Percentiles rank a stretch among this genome's conserved stretches.
phyloP scores from a whole-genome alignment of 805 yeast species.

The Ogataea pignaliae region DNA sequence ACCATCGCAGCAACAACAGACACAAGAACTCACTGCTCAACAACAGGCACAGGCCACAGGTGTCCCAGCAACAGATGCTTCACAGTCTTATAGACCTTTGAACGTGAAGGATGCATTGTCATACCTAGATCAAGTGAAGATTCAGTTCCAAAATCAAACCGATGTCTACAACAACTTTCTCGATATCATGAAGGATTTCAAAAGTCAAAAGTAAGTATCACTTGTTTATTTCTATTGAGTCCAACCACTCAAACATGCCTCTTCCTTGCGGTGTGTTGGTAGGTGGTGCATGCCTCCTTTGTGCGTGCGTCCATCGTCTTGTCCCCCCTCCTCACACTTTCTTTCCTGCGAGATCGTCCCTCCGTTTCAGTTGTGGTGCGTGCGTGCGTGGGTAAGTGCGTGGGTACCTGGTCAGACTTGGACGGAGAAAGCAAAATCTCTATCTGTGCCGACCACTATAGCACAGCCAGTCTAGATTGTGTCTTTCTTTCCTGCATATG shows the following conservation, averaged over 20 bases:
- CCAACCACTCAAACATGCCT: too few relatives aligned
- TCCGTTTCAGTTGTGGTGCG: too few relatives aligned
- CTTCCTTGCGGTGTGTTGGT: too few relatives aligned
- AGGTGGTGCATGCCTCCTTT: too few relatives aligned
- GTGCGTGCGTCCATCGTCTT: background rate
- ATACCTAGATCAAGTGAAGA: conserved; percentile 91
- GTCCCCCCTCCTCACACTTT: conserved; percentile 2
- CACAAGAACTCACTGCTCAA: conserved; percentile 7
- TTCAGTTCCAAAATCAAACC: conserved; percentile 86
- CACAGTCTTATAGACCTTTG: conserved; percentile 61
- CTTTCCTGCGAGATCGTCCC: background rate
- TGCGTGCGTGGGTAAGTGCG: background rate
- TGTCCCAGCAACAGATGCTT: conserved; percentile 22
- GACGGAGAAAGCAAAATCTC: too few relatives aligned
- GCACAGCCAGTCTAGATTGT: too few relatives aligned
- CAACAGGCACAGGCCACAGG: conserved; percentile 26
- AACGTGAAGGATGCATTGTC: conserved; percentile 96
- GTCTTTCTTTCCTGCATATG: too few relatives aligned
- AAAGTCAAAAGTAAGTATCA: conserved; percentile 68
- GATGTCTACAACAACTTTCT: conserved; percentile 94
- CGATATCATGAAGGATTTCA: conserved; percentile 98
- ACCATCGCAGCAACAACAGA: conserved; percentile 11
- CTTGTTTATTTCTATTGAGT: too few relatives aligned
- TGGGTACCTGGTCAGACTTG: background rate
- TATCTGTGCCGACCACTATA: too few relatives aligned